These are phyloP conservation scores for Phytopythium boreale DNA, from an alignment of 352 stramenopile genomes.

Conservation along the genomic window DNA sequence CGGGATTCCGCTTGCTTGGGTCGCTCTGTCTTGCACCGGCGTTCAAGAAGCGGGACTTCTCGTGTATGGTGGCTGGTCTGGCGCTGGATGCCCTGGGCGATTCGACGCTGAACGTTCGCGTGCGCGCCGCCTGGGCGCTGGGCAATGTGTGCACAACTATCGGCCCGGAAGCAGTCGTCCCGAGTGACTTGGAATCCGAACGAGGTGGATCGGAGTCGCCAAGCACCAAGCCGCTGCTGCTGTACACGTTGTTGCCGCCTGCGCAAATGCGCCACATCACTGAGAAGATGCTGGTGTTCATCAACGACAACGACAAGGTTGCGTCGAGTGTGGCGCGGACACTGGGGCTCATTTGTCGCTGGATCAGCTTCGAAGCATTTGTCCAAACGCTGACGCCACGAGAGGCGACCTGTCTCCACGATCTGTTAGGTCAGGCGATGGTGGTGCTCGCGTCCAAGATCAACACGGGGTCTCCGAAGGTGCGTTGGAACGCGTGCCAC, in stretches of 20 bases:
- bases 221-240: constrained; percentile 16
- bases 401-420: constrained; percentile 34
- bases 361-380: constrained; percentile 75
- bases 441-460: constrained; percentile 66
- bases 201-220: not conserved
- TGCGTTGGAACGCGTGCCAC: constrained; percentile 86
- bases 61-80: constrained; percentile 51
- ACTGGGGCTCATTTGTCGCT: constrained; percentile 75
- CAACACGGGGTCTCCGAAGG: constrained; percentile 76
- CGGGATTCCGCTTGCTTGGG: constrained; percentile 73
- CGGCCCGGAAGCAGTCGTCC: constrained; percentile 48
- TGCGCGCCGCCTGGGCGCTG: constrained; percentile 78
- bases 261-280: constrained; percentile 66
- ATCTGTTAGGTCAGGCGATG: constrained; percentile 72
- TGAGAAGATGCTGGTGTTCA: constrained; percentile 81
- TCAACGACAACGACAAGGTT: constrained; percentile 89
- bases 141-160: constrained; percentile 83
- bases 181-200: not conserved
- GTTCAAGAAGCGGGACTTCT: constrained; percentile 77
- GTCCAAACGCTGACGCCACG: constrained; percentile 25
- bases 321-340: constrained; percentile 81
- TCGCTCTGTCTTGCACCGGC: constrained; percentile 67
- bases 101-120: constrained; percentile 82
- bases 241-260: constrained; percentile 68
- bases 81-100: constrained; percentile 68